Base-by-base conservation (phyloP, 2,329 filamentous ascomycete genomes). In the Lecanoromycetidae sp. region DNA sequence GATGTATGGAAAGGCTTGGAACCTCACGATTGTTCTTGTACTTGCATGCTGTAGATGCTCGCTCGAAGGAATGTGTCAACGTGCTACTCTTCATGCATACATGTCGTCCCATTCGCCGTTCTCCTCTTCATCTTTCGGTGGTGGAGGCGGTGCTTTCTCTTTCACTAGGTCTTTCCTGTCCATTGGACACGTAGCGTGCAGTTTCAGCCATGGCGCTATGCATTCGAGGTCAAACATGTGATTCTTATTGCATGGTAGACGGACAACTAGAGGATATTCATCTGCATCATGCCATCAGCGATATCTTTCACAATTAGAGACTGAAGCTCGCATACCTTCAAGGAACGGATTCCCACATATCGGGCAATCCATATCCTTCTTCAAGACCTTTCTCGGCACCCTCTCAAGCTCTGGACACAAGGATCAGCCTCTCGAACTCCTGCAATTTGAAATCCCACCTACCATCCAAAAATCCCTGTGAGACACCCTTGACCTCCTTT, bases 201-300 rank as follows among this genome's bases (percentile, higher is more conserved):
- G 64, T 54, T 79, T 72, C 52, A 82, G 61, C 78, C 78, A 82
- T 0, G 78, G 77, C 49, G 71, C 63, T 51, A 82, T 76, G 60
- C 78, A 82, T 56, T 81, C 77, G 22, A 81, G 60, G 61, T 82
- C 78, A 60, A 80, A 81, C 17, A 76, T 57, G 58, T 82, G 78
- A 30, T 71, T 71, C 13, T 71, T 66, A 58, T 80, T 75, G 54
- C 78, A 82, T 8, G 77, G 75, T 26, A 82, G 60, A 23, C 71
- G 68, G 37, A 82, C 77, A 29, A 81, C 74, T 15, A 82, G 70
- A n/a, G 78, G 77, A 55, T 79, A 77, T 32, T 39, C 41, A 34
- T 55, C 48, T 53, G 40, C 42, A 26, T 10, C 15, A 9, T 23
- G 5, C 26, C 8, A 17, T 44, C 5, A 48, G 33, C 23, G 22